Evolutionary conservation across 257 asterid genomes (phyloP).

Genomic region (Salvia splendens): DNA sequence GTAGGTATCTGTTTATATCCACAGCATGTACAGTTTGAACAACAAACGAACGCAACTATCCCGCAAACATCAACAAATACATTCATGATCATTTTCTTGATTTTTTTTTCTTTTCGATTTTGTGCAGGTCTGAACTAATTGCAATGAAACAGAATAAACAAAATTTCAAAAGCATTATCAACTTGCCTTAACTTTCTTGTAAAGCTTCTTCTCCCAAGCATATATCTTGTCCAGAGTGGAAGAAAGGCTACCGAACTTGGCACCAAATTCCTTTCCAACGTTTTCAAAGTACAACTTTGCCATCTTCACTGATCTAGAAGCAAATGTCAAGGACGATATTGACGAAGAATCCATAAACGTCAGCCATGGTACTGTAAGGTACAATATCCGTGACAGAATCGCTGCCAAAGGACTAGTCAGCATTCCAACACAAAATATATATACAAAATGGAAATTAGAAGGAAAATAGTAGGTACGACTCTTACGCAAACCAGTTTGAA

Average conservation of each 20-base stretch:
- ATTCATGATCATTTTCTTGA: not conserved
- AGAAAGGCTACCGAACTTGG: constrained; percentile 63
- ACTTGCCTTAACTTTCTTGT: constrained; percentile 93
- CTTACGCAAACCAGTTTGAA: not conserved
- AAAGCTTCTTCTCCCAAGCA: constrained; percentile 89
- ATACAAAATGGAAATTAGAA: not conserved
- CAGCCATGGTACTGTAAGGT: constrained; percentile 54
- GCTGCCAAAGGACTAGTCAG: constrained; percentile 45
- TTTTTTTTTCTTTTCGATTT: not conserved
- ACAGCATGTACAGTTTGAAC: not conserved
- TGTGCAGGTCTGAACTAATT: not conserved
- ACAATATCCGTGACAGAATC: constrained; percentile 58
- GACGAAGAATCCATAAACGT: constrained; percentile 45
- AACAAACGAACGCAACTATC: not conserved
- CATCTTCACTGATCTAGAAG: constrained; percentile 62
- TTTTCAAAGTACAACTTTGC: constrained; percentile 77
- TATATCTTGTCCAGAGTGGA: constrained; percentile 72
- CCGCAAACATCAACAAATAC: not conserved
- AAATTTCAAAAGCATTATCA: constrained; percentile 22
- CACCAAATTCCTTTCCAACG: constrained; percentile 42
- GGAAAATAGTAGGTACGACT: not conserved
- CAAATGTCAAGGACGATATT: constrained; percentile 53
- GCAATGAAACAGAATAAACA: constrained; percentile 6
- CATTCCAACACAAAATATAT: constrained; percentile 16
- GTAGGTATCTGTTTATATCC: not conserved